A percentile compares a stretch with the other conserved stretches of the same genome.
Conservation (phyloP, 2,329 filamentous ascomycete species). For the Colletotrichum sp. region DNA sequence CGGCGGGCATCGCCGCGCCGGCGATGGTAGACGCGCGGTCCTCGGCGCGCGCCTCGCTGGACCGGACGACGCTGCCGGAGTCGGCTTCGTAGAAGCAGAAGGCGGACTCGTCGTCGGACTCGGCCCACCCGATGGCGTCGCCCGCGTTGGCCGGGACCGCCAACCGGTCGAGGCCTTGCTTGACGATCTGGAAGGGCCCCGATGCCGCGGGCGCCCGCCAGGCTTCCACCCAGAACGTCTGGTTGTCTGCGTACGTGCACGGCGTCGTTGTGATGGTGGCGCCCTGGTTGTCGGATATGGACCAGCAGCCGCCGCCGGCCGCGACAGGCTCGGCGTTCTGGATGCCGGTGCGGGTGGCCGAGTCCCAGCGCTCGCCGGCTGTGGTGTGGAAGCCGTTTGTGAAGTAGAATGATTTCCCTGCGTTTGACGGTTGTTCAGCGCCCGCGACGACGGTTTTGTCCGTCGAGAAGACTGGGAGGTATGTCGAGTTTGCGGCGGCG, state of each 20-base stretch:
- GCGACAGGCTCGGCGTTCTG: not conserved
- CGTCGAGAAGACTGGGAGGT: not conserved
- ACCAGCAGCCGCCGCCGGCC: not conserved
- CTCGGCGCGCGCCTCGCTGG: not conserved
- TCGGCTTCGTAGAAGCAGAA: not conserved
- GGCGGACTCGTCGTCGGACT: not conserved
- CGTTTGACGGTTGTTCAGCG: not conserved
- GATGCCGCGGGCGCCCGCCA: not conserved
- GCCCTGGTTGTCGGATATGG: not conserved
- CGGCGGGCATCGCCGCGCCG: not conserved
- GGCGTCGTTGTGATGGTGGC: not conserved
- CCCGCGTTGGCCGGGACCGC: not conserved
- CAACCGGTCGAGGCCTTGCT: not conserved
- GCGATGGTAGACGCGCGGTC: not conserved
- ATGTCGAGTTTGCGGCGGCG: not conserved
- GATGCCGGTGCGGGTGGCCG: not conserved
- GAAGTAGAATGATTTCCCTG: not conserved
- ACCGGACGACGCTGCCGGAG: not conserved
- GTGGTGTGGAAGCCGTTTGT: not conserved
- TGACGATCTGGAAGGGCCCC: not conserved
- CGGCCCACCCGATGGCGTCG: not conserved
- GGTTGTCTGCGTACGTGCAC: not conserved
- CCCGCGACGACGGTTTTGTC: not conserved
- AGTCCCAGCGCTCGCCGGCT: not conserved
- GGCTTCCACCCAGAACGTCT: not conserved